Evolutionary conservation across 73 alveolate genomes (phyloP).

Genomic region (Paramecium tetraurelia): DNA sequence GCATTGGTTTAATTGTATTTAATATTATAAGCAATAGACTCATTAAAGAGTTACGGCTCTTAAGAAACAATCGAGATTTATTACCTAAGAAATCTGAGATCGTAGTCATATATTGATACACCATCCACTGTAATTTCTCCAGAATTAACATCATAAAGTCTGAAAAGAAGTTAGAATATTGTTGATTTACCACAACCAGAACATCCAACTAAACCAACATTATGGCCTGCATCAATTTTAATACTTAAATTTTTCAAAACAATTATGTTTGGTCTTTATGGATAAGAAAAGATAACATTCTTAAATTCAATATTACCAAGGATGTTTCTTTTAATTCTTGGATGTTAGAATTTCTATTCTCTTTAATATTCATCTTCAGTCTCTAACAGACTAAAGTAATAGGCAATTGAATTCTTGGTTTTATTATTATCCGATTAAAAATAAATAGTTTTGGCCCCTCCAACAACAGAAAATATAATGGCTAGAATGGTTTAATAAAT

Average conservation of each 20-base stretch:
- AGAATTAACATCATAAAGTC: constrained; percentile 82
- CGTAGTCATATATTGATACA: constrained; percentile 64
- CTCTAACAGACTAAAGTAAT: background rate
- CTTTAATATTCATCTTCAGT: background rate
- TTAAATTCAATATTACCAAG: constrained; percentile 73
- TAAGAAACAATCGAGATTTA: constrained; percentile 86
- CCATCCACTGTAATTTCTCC: constrained; percentile 84
- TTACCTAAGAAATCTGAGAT: constrained; percentile 71
- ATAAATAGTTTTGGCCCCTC: constrained; percentile 3
- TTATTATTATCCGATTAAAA: background rate
- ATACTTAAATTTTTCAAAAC: constrained; percentile 68
- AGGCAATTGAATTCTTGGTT: background rate
- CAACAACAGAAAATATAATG: constrained; percentile 16
- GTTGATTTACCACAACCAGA: constrained; percentile 98
- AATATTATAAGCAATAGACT: constrained; percentile 84
- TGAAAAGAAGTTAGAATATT: constrained; percentile 72
- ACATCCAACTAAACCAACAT: constrained; percentile 93
- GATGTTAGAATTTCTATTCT: background rate
- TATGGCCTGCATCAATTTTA: constrained; percentile 77
- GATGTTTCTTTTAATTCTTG: background rate
- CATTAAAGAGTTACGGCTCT: constrained; percentile 89
- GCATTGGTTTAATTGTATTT: constrained; percentile 55
- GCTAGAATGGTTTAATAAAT: background rate
- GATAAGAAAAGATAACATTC: constrained; percentile 50
- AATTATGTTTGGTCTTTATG: constrained; percentile 80